Percentiles rank a stretch among this genome's conserved stretches.
phyloP scores from a whole-genome alignment of 2,329 filamentous ascomycete species.

The Onygenales sp. region DNA sequence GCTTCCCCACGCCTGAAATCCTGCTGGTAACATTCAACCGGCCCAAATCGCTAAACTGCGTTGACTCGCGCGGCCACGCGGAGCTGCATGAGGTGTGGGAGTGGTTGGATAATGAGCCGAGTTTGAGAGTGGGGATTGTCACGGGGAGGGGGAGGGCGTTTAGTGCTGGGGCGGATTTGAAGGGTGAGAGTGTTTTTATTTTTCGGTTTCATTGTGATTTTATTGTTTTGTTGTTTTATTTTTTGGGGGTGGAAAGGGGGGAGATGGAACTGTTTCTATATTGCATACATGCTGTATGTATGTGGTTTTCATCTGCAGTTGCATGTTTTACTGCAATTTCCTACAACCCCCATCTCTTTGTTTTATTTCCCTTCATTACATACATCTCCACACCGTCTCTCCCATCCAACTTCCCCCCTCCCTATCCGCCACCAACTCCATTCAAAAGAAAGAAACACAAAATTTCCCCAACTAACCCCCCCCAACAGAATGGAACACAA shows the following conservation, averaged over 20 bases:
- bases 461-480: neutral
- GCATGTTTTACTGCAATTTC: no score
- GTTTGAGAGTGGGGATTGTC: conserved; percentile 30
- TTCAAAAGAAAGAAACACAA: neutral
- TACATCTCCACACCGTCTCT: no score
- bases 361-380: no score
- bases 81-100: conserved; percentile 35
- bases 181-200: conserved; percentile 19
- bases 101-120: conserved; percentile 37
- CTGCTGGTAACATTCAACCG: conserved; percentile 40
- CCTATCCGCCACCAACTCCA: neutral
- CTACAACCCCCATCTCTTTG: no score
- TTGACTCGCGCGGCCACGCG: conserved; percentile 31
- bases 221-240: neutral
- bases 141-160: conserved; percentile 35
- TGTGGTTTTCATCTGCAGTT: no score
- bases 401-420: neutral
- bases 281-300: no score
- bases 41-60: conserved; percentile 35
- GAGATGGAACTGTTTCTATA: neutral
- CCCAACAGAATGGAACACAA: conserved; percentile 25
- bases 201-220: neutral
- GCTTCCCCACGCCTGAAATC: conserved; percentile 36
- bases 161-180: conserved; percentile 37
- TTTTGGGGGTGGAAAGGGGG: neutral